phyloP scores from a whole-genome alignment of 495 filamentous ascomycete species.

The Trichoderma reesei region DNA sequence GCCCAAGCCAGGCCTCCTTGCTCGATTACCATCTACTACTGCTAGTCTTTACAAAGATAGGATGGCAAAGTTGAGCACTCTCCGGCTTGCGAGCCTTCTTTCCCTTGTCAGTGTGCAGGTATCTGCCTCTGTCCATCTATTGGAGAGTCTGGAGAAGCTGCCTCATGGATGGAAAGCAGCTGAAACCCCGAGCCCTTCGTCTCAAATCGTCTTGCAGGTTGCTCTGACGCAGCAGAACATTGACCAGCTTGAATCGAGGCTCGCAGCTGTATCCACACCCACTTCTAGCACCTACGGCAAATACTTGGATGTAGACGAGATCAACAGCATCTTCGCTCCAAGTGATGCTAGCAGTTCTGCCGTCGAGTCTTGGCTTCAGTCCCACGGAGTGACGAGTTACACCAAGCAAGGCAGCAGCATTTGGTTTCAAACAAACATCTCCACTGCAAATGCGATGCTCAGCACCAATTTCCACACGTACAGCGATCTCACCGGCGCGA shows the following conservation, averaged over 20 bases:
- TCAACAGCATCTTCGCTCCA: slow-evolving; percentile 37
- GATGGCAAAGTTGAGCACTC: neutral
- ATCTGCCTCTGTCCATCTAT: neutral
- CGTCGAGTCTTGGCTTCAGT: slow-evolving; percentile 36
- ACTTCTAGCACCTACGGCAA: slow-evolving; percentile 39
- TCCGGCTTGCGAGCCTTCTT: neutral
- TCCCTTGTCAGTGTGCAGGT: neutral
- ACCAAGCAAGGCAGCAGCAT: slow-evolving; percentile 36
- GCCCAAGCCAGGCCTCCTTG: neutral
- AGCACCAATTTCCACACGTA: slow-evolving; percentile 9
- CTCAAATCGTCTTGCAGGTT: slow-evolving; percentile 19
- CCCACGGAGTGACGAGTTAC: slow-evolving; percentile 27
- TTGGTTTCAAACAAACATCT: slow-evolving; percentile 39
- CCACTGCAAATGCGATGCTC: slow-evolving; percentile 39
- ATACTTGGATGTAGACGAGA: slow-evolving; percentile 35
- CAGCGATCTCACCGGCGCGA: slow-evolving; percentile 12
- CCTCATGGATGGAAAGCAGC: neutral
- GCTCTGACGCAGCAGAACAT: slow-evolving; percentile 33
- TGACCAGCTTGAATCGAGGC: slow-evolving; percentile 37
- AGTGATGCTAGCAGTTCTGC: slow-evolving; percentile 27
- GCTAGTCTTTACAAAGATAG: no score
- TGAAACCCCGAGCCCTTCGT: neutral
- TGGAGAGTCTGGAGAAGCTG: neutral
- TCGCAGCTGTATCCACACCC: slow-evolving; percentile 42
- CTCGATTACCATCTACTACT: neutral